Evolutionary conservation across 73 alveolate genomes (phyloP).

Genomic region (Blepharisma japonicum): DNA sequence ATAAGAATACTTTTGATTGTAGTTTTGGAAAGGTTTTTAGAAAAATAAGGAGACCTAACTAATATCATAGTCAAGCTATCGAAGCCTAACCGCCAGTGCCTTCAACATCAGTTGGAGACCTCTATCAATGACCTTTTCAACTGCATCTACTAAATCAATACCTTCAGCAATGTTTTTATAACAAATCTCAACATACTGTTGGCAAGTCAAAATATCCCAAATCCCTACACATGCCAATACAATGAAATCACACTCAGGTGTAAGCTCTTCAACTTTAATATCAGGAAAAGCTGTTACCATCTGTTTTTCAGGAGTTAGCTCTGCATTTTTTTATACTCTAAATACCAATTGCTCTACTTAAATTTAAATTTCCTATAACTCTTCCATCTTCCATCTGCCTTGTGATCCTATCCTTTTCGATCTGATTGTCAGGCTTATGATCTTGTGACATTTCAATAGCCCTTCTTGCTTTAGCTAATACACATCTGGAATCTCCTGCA

Average conservation of each 20-base stretch:
- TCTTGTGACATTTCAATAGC: constrained; percentile 77
- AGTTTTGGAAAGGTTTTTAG: too few relatives aligned
- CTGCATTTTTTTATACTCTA: constrained; percentile 78
- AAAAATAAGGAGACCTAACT: constrained; percentile 20
- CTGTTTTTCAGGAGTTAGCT: too few relatives aligned
- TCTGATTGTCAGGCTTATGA: constrained; percentile 90
- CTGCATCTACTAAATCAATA: too few relatives aligned
- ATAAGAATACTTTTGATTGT: too few relatives aligned
- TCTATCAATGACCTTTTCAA: too few relatives aligned
- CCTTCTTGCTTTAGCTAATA: constrained; percentile 66
- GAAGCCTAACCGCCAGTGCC: constrained; percentile 63
- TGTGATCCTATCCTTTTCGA: constrained; percentile 82
- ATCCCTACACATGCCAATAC: too few relatives aligned
- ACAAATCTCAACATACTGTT: too few relatives aligned
- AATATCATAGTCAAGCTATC: constrained; percentile 78
- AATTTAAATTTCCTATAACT: constrained; percentile 84
- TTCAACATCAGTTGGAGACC: constrained; percentile 50
- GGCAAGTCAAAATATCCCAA: too few relatives aligned
- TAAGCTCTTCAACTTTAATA: constrained; percentile 43
- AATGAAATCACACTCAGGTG: constrained; percentile 50
- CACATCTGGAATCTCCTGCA: constrained; percentile 90
- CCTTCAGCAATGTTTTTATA: too few relatives aligned
- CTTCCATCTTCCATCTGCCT: constrained; percentile 92
- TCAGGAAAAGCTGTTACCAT: constrained; percentile 85
- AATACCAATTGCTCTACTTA: constrained; percentile 87